These are phyloP conservation scores for Pseudogymnoascus sp. DNA, from an alignment of 2,329 filamentous ascomycete species.

Conservation along the genomic window DNA sequence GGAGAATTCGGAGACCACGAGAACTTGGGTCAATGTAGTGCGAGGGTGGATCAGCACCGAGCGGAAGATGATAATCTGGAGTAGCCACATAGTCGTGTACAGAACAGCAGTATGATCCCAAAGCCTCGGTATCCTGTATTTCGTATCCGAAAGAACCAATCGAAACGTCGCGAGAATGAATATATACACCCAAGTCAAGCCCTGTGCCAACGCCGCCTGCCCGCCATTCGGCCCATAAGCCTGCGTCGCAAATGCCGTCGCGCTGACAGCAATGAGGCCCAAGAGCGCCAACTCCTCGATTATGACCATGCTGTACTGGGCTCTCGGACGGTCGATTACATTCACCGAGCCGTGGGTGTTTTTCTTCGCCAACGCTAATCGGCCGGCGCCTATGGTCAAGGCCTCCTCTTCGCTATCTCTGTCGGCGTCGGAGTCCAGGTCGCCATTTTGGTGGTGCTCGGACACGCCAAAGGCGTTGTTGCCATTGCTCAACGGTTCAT, in stretches of 20 bases:
- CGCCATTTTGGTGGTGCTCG: slow-evolving; percentile 30
- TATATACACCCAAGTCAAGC: slow-evolving; percentile 76
- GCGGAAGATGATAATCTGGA: slow-evolving; percentile 69
- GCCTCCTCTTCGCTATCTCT: slow-evolving; percentile 39
- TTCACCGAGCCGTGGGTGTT: slow-evolving; percentile 58
- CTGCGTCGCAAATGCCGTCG: slow-evolving; percentile 53
- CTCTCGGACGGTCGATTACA: slow-evolving; percentile 68
- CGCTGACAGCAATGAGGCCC: slow-evolving; percentile 63
- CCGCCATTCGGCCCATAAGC: slow-evolving; percentile 52
- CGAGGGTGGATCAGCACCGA: slow-evolving; percentile 73
- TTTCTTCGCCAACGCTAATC: slow-evolving; percentile 51
- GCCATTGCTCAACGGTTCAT: slow-evolving; percentile 46
- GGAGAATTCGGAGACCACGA: slow-evolving; percentile 67
- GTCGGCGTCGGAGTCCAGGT: slow-evolving; percentile 45
- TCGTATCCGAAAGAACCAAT: slow-evolving; percentile 57
- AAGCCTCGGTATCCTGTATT: slow-evolving; percentile 61
- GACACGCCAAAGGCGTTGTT: slow-evolving; percentile 32
- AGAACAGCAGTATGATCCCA: slow-evolving; percentile 91
- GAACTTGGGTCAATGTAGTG: slow-evolving; percentile 52
- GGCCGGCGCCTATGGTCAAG: slow-evolving; percentile 50
- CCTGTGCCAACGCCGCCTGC: slow-evolving; percentile 55
- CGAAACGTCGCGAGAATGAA: slow-evolving; percentile 66
- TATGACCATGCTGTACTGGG: slow-evolving; percentile 60
- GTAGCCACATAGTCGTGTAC: slow-evolving; percentile 76
- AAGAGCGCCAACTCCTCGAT: slow-evolving; percentile 70